Conservation (phyloP, 768 basidiomycete species). For the Russula ochroleuca region DNA sequence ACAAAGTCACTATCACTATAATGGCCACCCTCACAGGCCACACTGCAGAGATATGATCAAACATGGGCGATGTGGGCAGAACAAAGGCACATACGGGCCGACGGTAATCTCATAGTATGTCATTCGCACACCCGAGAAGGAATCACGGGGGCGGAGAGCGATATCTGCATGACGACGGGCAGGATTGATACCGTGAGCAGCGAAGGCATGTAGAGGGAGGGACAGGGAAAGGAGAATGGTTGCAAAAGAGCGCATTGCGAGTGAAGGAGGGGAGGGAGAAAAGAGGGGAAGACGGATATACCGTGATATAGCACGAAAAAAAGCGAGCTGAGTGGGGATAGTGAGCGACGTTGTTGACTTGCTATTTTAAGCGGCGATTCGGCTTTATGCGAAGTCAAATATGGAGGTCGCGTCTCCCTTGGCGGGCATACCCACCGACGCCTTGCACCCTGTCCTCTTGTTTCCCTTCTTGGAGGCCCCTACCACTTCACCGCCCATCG, state of each 20-base stretch:
- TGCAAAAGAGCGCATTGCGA: slow-evolving; percentile 19
- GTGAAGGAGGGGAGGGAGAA: neutral
- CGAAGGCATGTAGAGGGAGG: slow-evolving; percentile 12
- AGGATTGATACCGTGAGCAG: slow-evolving; percentile 1
- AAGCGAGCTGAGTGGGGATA: too few species aligned
- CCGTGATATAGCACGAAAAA: neutral
- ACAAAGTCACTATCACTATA: neutral
- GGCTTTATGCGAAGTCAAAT: too few species aligned
- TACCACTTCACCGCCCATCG: too few species aligned
- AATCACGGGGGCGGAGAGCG: slow-evolving; percentile 8
- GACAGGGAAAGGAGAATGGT: slow-evolving; percentile 20
- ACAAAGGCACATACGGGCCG: slow-evolving; percentile 17
- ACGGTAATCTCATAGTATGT: slow-evolving; percentile 22
- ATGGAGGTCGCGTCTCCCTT: too few species aligned
- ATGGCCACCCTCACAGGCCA: slow-evolving; percentile 16
- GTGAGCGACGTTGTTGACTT: neutral
- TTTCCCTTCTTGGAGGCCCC: too few species aligned
- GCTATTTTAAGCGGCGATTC: neutral
- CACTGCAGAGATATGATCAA: slow-evolving; percentile 9
- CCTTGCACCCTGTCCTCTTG: too few species aligned
- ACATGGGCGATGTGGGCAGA: neutral
- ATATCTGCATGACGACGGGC: slow-evolving; percentile 18
- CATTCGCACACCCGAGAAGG: neutral
- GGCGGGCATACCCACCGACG: too few species aligned
- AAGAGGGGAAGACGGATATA: neutral